Percentiles rank a stretch among this genome's conserved stretches.
Evolutionary conservation across 176 grass and related monocot species (phyloP).

Genomic region (Cocos nucifera): DNA sequence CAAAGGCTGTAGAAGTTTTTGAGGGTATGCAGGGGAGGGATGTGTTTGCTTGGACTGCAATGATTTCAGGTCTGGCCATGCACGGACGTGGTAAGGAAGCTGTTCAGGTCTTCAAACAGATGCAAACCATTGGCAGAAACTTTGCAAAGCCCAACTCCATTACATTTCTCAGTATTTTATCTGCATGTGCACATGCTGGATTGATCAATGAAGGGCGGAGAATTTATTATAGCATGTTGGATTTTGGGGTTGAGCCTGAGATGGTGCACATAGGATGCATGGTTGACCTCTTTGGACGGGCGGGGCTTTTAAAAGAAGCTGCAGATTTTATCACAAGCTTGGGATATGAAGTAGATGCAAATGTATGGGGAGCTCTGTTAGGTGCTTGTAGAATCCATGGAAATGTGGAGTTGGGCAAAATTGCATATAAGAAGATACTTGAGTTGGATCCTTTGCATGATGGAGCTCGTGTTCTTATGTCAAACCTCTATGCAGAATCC

Average conservation of each 20-base stretch:
- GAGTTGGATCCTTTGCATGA: constrained; percentile 10
- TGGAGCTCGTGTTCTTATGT: constrained; percentile 7
- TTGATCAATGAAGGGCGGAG: constrained; percentile 1
- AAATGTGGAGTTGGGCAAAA: neutral
- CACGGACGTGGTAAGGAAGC: neutral
- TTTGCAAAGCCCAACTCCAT: neutral
- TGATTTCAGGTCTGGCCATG: constrained; percentile 6
- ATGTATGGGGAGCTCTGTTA: constrained; percentile 3
- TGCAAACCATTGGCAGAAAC: neutral
- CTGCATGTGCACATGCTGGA: constrained; percentile 5
- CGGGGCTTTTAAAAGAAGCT: neutral
- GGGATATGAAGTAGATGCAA: neutral
- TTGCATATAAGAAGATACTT: constrained; percentile 3
- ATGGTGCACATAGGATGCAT: neutral
- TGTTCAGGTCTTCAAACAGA: neutral
- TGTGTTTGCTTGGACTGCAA: constrained; percentile 2
- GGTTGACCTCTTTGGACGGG: constrained; percentile 5
- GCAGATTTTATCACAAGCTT: neutral
- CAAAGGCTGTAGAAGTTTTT: neutral
- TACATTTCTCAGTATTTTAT: constrained; percentile 1
- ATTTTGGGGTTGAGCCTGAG: neutral
- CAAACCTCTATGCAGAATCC: neutral
- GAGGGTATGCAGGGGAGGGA: neutral
- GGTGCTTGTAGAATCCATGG: constrained; percentile 5
- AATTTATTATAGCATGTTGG: neutral